Conservation (phyloP, 768 basidiomycete species). For the Tremella fuciformis region DNA sequence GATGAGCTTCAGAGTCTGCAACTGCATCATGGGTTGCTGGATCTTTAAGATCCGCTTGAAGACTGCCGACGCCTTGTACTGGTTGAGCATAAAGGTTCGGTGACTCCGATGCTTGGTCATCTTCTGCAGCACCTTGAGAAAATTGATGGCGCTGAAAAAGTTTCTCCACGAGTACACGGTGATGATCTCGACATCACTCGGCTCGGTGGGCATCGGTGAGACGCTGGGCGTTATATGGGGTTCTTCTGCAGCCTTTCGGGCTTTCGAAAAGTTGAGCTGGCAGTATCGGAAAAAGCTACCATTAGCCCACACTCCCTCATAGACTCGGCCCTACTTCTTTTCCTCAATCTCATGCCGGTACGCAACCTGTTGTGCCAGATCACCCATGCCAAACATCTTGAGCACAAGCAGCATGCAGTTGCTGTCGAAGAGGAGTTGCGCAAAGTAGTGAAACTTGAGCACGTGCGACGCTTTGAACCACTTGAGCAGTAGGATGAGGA, state of each 20-base stretch:
- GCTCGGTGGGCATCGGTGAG: too few relatives aligned
- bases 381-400: constrained; percentile 98
- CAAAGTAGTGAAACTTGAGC: constrained; percentile 98
- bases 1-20: constrained; percentile 92
- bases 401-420: constrained; percentile 89
- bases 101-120: constrained; percentile 91
- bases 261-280: constrained; percentile 69
- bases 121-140: constrained; percentile 97
- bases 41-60: constrained; percentile 92
- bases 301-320: background rate
- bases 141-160: constrained; percentile 95
- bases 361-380: constrained; percentile 77
- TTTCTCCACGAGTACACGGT: constrained; percentile 96
- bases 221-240: too few relatives aligned
- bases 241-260: constrained; percentile 55
- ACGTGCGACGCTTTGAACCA: constrained; percentile 99
- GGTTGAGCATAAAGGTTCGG: constrained; percentile 90
- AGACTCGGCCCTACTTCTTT: constrained; percentile 43
- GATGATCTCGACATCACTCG: constrained; percentile 74
- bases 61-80: constrained; percentile 97
- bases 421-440: constrained; percentile 90
- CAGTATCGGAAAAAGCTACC: constrained; percentile 94
- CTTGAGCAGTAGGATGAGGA: constrained; percentile 80
- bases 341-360: constrained; percentile 71
- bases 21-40: constrained; percentile 86